phyloP scores from a whole-genome alignment of 257 asterid genomes.

The Galeopsis tetrahit region DNA sequence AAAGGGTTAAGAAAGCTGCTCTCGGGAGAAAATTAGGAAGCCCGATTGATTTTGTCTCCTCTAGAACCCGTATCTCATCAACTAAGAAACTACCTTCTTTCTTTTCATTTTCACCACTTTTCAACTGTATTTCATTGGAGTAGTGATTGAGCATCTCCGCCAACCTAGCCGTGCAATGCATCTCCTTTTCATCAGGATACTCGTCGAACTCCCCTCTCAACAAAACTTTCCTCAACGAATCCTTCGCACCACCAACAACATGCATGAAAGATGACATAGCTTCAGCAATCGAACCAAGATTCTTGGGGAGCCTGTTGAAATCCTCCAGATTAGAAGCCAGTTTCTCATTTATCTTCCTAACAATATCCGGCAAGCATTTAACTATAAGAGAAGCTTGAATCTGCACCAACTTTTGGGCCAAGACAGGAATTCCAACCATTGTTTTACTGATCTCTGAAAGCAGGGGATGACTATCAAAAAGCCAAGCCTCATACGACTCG shows the following conservation, averaged over 20 bases:
- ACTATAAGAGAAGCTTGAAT: conserved; percentile 37
- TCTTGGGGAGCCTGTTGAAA: conserved; percentile 32
- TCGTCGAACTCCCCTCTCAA: conserved; percentile 43
- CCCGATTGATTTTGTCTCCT: conserved; percentile 33
- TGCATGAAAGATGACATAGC: conserved; percentile 42
- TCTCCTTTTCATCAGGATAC: conserved; percentile 29
- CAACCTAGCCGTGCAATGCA: conserved; percentile 42
- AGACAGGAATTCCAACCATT: conserved; percentile 40
- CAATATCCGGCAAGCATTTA: conserved; percentile 37
- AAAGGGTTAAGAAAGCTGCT: conserved; percentile 29
- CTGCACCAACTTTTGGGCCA: conserved; percentile 38
- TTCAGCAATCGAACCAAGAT: conserved; percentile 35
- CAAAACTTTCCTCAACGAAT: conserved; percentile 40
- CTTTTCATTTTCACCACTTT: not conserved
- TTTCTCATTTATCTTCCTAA: conserved; percentile 35
- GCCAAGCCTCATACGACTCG: conserved; percentile 32
- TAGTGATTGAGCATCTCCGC: conserved; percentile 35
- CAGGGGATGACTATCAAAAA: conserved; percentile 30
- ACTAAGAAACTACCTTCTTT: conserved; percentile 12
- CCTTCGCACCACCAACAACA: conserved; percentile 33
- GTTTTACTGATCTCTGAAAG: conserved; percentile 37
- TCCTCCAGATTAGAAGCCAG: conserved; percentile 37
- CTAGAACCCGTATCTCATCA: conserved; percentile 38
- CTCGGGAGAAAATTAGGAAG: conserved; percentile 35
- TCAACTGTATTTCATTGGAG: conserved; percentile 12